Base-by-base conservation (phyloP, 2,329 filamentous ascomycete genomes). In the Emmonsiellopsis sp. region DNA sequence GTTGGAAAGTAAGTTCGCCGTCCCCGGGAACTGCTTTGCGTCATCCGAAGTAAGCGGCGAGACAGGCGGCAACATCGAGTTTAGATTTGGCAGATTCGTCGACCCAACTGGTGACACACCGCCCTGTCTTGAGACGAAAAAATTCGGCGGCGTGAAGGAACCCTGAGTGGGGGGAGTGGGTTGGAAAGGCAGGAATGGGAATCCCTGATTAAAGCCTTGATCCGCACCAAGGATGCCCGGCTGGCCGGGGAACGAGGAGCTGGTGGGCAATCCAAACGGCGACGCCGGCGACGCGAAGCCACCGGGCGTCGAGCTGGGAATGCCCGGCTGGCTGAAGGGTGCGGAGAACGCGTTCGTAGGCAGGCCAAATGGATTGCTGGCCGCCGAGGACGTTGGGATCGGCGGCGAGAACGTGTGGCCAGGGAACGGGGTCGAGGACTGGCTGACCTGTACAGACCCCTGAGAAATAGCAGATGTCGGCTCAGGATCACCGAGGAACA, bases 361-460 rank as follows among this genome's bases (percentile, higher is more conserved):
- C 80, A 54, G 81, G 74, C 45, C 78, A 73, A 61, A 75, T 45
- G 83, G 82, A 58, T 82, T 86, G 71, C 88, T 92, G 34, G 81
- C 83, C 10, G 84, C 86, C 32, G 90, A 95, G 0, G 84, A 84
- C 0, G 89, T 84, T 16, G 87, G 87, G 30, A 95, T 72, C 1
- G 90, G 89, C 8, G 92, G 90, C 20, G 91, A 94, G 64, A 92
- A 90, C 5, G 89, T 83, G 50, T 92, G 74, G 6, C 84, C 79
- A 5, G 87, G 86, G 64, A 89, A 88, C 60, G 87, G 84, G 44
- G 81, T 83, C 7, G 89, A 90, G 20, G 83, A 76, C 62, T 87
- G 85, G 62, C 83, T 85, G 59, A 85, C 74, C 50, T 78, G 75
- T 8, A 80, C 78, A 3, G 76, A 76, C n/a, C 75, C 81, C 8